A percentile compares a stretch with the other conserved stretches of the same genome.
These are phyloP conservation scores for Trichoderma semiorbis DNA, from an alignment of 2,329 filamentous ascomycete genomes.

Conservation along the genomic window DNA sequence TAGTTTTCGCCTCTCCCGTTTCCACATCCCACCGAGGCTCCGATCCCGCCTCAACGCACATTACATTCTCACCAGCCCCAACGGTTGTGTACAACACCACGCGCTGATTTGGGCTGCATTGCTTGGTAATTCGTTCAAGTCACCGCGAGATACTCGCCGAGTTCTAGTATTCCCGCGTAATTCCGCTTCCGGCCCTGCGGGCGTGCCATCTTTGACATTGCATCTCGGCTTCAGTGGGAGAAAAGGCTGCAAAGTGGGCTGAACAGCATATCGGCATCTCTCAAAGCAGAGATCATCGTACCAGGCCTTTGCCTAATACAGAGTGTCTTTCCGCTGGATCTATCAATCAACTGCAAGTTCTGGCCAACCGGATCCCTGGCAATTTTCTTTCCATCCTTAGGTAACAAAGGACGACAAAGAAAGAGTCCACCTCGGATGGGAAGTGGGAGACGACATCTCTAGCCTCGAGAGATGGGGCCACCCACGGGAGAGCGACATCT, in stretches of 20 bases:
- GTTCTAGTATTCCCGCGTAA: neutral
- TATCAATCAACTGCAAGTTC: neutral
- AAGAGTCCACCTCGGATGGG: slow-evolving; percentile 10
- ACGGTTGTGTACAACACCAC: neutral
- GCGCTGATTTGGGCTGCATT: neutral
- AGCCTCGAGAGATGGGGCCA: slow-evolving; percentile 9
- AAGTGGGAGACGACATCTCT: slow-evolving; percentile 10
- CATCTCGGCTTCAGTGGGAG: slow-evolving; percentile 12
- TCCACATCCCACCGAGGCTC: slow-evolving; percentile 4
- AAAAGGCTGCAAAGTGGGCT: neutral
- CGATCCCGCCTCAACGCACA: slow-evolving; percentile 1
- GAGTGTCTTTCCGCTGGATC: neutral
- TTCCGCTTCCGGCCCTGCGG: neutral
- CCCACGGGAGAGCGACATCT: slow-evolving; percentile 27
- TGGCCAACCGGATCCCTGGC: neutral
- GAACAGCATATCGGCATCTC: neutral
- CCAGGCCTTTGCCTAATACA: neutral
- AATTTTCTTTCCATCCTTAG: neutral
- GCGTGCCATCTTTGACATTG: neutral
- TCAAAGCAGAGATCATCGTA: neutral
- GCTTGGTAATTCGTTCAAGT: neutral
- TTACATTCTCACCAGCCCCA: neutral
- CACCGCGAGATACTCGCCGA: neutral
- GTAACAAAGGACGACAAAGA: neutral
- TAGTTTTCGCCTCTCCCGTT: neutral